These are phyloP conservation scores for Immersiella caudata DNA, from an alignment of 495 filamentous ascomycete species.

Conservation along the genomic window DNA sequence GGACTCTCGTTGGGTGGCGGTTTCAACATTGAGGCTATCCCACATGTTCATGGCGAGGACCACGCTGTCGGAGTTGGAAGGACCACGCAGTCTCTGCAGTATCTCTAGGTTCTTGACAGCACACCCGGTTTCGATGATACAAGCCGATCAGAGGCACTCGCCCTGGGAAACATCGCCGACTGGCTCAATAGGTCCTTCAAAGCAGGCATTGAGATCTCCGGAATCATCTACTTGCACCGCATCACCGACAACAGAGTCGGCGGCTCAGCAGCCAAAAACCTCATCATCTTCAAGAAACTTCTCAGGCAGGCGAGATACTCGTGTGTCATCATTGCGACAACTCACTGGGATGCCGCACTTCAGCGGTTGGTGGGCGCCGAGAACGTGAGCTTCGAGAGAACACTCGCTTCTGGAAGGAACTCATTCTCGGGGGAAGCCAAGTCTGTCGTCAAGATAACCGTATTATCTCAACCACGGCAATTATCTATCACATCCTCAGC, in stretches of 20 bases:
- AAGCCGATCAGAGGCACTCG: not conserved
- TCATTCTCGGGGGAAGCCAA: not conserved
- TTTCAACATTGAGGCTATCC: not conserved
- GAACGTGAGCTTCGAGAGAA: not conserved
- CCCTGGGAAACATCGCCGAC: not conserved
- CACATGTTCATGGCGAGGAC: conserved; percentile 14
- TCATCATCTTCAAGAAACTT: conserved; percentile 6
- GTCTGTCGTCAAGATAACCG: conserved; percentile 6
- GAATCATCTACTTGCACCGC: conserved; percentile 11
- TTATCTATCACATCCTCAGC: conserved; percentile 4
- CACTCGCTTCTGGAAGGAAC: not conserved
- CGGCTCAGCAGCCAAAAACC: not conserved
- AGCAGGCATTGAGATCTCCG: not conserved
- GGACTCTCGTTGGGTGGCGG: not conserved
- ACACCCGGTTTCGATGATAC: conserved; percentile 16
- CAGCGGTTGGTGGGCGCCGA: not conserved
- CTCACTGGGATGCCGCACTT: not conserved
- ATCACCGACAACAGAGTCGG: not conserved
- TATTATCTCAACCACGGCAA: not conserved
- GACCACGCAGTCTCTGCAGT: conserved; percentile 3
- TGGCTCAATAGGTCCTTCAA: not conserved
- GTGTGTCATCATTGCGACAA: conserved; percentile 2
- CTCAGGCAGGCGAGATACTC: not conserved
- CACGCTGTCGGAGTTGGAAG: not conserved
- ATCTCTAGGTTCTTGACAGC: conserved; percentile 7